These are phyloP conservation scores for Dactylellina parvicollis DNA, from an alignment of 2,329 filamentous ascomycete genomes.

Conservation along the genomic window DNA sequence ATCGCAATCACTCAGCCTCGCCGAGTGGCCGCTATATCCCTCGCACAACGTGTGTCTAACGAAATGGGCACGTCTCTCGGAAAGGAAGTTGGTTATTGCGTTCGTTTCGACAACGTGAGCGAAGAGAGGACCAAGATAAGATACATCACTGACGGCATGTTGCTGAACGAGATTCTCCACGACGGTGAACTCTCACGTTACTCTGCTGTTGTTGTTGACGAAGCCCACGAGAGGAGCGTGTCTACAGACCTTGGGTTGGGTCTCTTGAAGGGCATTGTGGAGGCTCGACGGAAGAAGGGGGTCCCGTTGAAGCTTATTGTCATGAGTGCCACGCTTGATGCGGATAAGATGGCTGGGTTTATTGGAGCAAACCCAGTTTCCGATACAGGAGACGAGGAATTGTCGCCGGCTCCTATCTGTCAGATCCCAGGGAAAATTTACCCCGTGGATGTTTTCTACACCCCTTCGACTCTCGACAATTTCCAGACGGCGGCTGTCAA, in stretches of 20 bases:
- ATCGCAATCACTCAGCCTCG: constrained; percentile 95
- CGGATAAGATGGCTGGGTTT: constrained; percentile 79
- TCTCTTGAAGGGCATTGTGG: constrained; percentile 82
- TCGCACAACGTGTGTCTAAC: constrained; percentile 85
- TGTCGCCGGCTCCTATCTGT: constrained; percentile 62
- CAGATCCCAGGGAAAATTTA: constrained; percentile 88
- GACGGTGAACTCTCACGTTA: constrained; percentile 86
- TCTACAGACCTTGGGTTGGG: constrained; percentile 92
- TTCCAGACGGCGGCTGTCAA: constrained; percentile 84
- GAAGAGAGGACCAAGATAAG: constrained; percentile 81
- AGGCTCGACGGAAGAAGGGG: constrained; percentile 42
- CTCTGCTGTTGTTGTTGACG: constrained; percentile 90
- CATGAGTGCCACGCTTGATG: constrained; percentile 96
- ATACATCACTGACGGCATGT: constrained; percentile 94
- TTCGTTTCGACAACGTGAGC: constrained; percentile 89
- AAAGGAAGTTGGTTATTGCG: constrained; percentile 79
- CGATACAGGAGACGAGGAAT: constrained; percentile 21
- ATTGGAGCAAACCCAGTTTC: constrained; percentile 65
- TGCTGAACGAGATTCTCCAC: constrained; percentile 89
- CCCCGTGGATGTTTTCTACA: constrained; percentile 81
- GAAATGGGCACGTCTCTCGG: constrained; percentile 77
- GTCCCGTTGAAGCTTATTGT: constrained; percentile 85
- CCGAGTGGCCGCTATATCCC: constrained; percentile 88
- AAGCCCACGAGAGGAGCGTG: constrained; percentile 94
- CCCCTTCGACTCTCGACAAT: constrained; percentile 78